Evolutionary conservation across 768 basidiomycete genomes (phyloP).

Genomic region (Leccinum subtestaceum): DNA sequence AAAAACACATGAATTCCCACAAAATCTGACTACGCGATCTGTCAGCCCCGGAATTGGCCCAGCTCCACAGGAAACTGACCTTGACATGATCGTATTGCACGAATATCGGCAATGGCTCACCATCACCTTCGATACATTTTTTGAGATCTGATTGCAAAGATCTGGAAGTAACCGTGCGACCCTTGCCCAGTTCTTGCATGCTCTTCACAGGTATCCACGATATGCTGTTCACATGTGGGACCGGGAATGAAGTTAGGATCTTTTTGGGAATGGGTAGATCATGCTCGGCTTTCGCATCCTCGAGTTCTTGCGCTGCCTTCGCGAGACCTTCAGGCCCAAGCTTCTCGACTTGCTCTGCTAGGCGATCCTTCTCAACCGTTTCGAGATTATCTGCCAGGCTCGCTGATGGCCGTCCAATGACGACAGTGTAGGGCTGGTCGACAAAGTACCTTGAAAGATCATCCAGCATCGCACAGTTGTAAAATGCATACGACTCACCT

Average conservation of each 20-base stretch:
- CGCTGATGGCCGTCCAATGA: conserved; percentile 88
- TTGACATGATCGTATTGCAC: conserved; percentile 93
- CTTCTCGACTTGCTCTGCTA: conserved; percentile 60
- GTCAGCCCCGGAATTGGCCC: background rate
- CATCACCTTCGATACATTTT: conserved; percentile 66
- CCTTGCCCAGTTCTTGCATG: conserved; percentile 58
- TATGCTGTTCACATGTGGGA: conserved; percentile 87
- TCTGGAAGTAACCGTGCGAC: conserved; percentile 35
- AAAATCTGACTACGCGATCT: conserved; percentile 75
- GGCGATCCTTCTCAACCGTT: conserved; percentile 72
- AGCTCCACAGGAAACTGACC: conserved; percentile 39
- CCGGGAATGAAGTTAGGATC: conserved; percentile 81
- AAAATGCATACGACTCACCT: conserved; percentile 47
- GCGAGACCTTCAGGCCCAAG: conserved; percentile 83
- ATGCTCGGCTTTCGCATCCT: conserved; percentile 84
- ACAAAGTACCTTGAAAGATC: conserved; percentile 65
- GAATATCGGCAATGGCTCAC: conserved; percentile 74
- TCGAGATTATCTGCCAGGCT: conserved; percentile 77
- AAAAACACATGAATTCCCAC: conserved; percentile 77
- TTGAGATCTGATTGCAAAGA: conserved; percentile 46
- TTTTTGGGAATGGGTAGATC: conserved; percentile 78
- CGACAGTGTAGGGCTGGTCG: conserved; percentile 66
- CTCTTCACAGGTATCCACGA: conserved; percentile 85
- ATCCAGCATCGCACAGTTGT: conserved; percentile 9
- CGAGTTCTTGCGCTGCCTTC: conserved; percentile 61